Conservation (phyloP, 2,329 filamentous ascomycete species). For the Monosporascus ibericus region DNA sequence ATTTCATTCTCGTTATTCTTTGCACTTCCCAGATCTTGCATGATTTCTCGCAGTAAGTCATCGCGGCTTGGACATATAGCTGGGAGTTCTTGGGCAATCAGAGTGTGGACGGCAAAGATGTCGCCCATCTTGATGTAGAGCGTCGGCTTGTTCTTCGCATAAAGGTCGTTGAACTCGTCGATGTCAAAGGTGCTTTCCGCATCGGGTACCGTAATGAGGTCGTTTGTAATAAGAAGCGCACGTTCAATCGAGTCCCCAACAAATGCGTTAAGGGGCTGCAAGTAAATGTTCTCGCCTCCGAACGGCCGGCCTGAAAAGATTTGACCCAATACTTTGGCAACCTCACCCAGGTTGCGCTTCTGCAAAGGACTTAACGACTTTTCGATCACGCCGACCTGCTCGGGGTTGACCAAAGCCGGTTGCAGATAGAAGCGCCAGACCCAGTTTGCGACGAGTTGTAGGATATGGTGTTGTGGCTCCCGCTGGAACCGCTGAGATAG, state of each 20-base stretch:
- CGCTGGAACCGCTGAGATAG: conserved; percentile 71
- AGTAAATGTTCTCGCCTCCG: conserved; percentile 88
- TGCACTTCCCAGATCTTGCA: conserved; percentile 89
- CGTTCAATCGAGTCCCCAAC: conserved; percentile 79
- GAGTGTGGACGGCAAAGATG: conserved; percentile 90
- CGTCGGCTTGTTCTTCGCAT: conserved; percentile 91
- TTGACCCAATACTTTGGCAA: conserved; percentile 86
- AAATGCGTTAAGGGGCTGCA: conserved; percentile 92
- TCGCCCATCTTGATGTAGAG: conserved; percentile 99
- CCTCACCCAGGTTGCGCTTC: conserved; percentile 85
- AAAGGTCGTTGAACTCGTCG: conserved; percentile 97
- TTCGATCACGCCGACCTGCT: conserved; percentile 89
- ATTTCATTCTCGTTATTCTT: conserved; percentile 96
- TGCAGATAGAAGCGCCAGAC: conserved; percentile 92
- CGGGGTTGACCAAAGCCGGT: conserved; percentile 80
- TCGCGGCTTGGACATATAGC: conserved; percentile 74
- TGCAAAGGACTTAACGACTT: conserved; percentile 83
- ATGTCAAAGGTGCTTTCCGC: conserved; percentile 94
- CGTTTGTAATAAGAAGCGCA: conserved; percentile 66
- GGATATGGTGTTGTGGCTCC: conserved; percentile 69
- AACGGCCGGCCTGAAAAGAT: conserved; percentile 85
- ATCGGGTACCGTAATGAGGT: conserved; percentile 76
- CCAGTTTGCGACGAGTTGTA: conserved; percentile 86
- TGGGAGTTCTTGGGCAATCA: conserved; percentile 73
- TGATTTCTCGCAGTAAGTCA: conserved; percentile 82